A percentile compares a stretch with the other conserved stretches of the same genome.
These are phyloP conservation scores for Thyridium curvatum DNA, from an alignment of 2,329 filamentous ascomycete genomes.

Conservation along the genomic window DNA sequence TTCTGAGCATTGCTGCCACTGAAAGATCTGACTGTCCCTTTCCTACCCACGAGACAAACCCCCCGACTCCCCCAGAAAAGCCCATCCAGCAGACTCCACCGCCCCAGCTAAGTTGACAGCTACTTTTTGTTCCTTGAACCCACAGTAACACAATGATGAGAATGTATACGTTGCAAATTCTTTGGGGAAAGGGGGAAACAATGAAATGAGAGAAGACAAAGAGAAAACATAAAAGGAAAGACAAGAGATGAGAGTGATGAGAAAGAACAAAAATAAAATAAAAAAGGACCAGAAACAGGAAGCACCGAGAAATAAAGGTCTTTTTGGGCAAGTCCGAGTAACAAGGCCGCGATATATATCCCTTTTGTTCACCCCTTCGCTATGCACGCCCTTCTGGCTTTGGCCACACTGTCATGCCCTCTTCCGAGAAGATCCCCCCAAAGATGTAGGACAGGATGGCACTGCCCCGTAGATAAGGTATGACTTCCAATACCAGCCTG, in stretches of 20 bases:
- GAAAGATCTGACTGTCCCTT: background rate
- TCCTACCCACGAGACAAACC: background rate
- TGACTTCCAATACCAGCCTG: too few species aligned
- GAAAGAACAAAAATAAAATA: slow-evolving; percentile 14
- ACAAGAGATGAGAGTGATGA: slow-evolving; percentile 12
- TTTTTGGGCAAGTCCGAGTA: slow-evolving; percentile 15
- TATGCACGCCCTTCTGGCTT: slow-evolving; percentile 21
- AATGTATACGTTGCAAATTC: slow-evolving; percentile 24
- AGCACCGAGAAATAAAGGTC: background rate
- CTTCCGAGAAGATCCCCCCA: background rate
- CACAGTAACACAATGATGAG: slow-evolving; percentile 7
- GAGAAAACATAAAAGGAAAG: slow-evolving; percentile 11
- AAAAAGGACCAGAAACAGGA: slow-evolving; percentile 12
- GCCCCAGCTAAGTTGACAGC: slow-evolving; percentile 24
- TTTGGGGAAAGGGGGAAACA: slow-evolving; percentile 7
- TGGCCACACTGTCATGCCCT: too few species aligned
- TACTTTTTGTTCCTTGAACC: slow-evolving; percentile 10
- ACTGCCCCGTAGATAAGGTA: too few species aligned
- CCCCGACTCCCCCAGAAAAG: slow-evolving; percentile 1
- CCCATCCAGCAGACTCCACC: slow-evolving; percentile 13
- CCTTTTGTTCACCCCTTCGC: slow-evolving; percentile 24
- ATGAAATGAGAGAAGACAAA: slow-evolving; percentile 11
- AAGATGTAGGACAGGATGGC: too few species aligned
- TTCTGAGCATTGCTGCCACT: too few species aligned
- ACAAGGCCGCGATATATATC: slow-evolving; percentile 21